Percentiles rank a stretch among this genome's conserved stretches.
Evolutionary conservation across 768 basidiomycete genomes (phyloP).

Genomic region (Pholiota molesta): DNA sequence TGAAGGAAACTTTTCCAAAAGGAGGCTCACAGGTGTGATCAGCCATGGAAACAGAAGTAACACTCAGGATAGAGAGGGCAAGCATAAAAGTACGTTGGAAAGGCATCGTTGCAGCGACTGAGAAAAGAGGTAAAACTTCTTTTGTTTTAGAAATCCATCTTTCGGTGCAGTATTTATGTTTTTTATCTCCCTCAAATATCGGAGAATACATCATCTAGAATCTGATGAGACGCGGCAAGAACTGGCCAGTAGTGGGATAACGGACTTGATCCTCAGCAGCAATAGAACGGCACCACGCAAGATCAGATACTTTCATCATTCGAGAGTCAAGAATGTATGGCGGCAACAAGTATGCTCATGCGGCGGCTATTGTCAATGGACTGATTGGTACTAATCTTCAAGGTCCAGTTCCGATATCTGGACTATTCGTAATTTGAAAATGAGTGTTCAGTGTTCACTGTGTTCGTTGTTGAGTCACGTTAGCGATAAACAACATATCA

Average conservation of each 20-base stretch:
- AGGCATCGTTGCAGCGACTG: background rate
- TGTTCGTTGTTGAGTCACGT: no score
- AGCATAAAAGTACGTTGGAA: conserved; percentile 5
- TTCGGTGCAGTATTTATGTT: background rate
- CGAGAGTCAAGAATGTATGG: no score
- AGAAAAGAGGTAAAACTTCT: no score
- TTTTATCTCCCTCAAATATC: background rate
- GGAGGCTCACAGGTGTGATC: conserved; percentile 24
- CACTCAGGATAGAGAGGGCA: conserved; percentile 1
- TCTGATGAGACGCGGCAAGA: background rate
- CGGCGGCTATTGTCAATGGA: no score
- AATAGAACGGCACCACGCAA: background rate
- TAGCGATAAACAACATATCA: no score
- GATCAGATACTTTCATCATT: background rate
- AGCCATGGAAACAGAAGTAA: conserved; percentile 14
- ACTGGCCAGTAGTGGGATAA: background rate
- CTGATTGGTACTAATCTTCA: no score
- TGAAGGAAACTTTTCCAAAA: background rate
- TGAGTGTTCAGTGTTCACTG: no score
- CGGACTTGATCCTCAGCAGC: background rate
- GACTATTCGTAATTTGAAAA: no score
- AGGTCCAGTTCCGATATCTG: no score
- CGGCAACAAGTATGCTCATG: no score
- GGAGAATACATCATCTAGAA: background rate
- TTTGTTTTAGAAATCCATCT: no score